Percentiles rank a stretch among this genome's conserved stretches.
Evolutionary conservation across 2,329 filamentous ascomycete genomes (phyloP).

Genomic region (Penicillium psychrosexuale): DNA sequence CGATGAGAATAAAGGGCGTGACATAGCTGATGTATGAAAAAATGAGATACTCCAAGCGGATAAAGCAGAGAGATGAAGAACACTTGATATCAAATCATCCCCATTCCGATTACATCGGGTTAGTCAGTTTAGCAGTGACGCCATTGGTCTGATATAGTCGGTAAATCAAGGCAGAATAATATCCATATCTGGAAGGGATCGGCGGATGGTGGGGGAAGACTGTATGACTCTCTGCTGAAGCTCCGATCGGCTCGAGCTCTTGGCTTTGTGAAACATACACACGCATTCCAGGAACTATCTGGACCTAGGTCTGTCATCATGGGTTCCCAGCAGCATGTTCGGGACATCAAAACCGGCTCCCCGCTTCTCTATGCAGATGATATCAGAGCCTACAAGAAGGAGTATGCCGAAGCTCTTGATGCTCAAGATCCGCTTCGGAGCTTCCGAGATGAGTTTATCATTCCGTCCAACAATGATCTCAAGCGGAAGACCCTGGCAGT

Average conservation of each 20-base stretch:
- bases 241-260: not conserved
- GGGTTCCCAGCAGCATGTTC: constrained; percentile 30
- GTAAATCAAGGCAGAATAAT: constrained; percentile 28
- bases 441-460: constrained; percentile 69
- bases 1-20: constrained; percentile 27
- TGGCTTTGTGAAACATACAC: not conserved
- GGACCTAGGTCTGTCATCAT: constrained; percentile 12
- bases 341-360: constrained; percentile 26
- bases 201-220: constrained; percentile 14
- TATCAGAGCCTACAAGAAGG: constrained; percentile 33
- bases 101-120: constrained; percentile 23
- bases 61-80: not conserved
- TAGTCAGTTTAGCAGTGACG: constrained; percentile 30
- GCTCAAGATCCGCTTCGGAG: constrained; percentile 57
- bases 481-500: constrained; percentile 57
- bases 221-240: not conserved
- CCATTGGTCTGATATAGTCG: constrained; percentile 30
- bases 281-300: not conserved
- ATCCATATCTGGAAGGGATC: constrained; percentile 8
- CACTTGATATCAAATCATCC: constrained; percentile 26
- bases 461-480: constrained; percentile 71
- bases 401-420: constrained; percentile 54
- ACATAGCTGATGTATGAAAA: constrained; percentile 26
- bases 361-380: constrained; percentile 33
- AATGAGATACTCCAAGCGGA: not conserved